Evolutionary conservation across 1,139 yeast genomes (phyloP).

Genomic region (Candida pseudoviswanathii): DNA sequence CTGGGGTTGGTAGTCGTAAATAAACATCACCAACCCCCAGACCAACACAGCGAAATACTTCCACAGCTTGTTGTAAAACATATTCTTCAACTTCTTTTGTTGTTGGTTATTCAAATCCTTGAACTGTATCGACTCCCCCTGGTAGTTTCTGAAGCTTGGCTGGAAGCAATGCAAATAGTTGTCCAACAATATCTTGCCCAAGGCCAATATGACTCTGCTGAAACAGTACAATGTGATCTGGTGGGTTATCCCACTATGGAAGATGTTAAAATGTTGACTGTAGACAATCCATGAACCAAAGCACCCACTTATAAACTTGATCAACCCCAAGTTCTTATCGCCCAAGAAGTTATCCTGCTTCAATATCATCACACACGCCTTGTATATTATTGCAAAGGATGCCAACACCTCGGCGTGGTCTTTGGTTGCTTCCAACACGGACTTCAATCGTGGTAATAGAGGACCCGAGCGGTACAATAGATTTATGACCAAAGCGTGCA

Average conservation of each 20-base stretch:
- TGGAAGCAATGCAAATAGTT: constrained; percentile 37
- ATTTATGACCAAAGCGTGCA: constrained; percentile 72
- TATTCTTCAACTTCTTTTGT: constrained; percentile 35
- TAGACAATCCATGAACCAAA: constrained; percentile 68
- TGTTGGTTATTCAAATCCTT: constrained; percentile 33
- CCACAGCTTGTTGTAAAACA: constrained; percentile 55
- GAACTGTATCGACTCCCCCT: constrained; percentile 27
- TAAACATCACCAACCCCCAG: constrained; percentile 78
- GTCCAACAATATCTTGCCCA: constrained; percentile 50
- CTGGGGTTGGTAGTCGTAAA: constrained; percentile 65
- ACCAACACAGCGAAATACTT: constrained; percentile 64
- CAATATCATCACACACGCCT: constrained; percentile 36
- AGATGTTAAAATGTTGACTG: constrained; percentile 54
- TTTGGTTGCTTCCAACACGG: constrained; percentile 57
- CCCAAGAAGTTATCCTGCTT: constrained; percentile 40
- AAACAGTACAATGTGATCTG: constrained; percentile 66
- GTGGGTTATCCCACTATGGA: constrained; percentile 54
- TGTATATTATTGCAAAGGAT: constrained; percentile 64
- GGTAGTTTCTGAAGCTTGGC: constrained; percentile 31
- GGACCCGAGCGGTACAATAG: constrained; percentile 55
- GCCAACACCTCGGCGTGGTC: constrained; percentile 73
- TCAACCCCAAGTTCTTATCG: constrained; percentile 26
- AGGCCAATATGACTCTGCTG: constrained; percentile 57
- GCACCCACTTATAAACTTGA: constrained; percentile 63
- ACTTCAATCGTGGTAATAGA: constrained; percentile 46